These are phyloP conservation scores for Penicillium fuscoglaucum DNA, from an alignment of 2,329 filamentous ascomycete genomes.

Conservation along the genomic window DNA sequence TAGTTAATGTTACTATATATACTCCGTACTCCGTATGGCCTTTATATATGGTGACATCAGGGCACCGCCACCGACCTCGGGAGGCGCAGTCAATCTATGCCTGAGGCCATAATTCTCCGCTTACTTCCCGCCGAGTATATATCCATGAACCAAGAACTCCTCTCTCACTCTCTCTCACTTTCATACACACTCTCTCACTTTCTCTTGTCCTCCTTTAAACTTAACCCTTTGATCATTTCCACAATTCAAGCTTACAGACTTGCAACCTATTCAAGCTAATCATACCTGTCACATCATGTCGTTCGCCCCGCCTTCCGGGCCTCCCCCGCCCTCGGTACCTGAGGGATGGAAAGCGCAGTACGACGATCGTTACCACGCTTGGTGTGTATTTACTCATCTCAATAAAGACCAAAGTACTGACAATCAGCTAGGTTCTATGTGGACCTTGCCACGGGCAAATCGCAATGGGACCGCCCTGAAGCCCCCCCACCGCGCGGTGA, in stretches of 20 bases:
- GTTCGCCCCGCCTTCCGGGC: slow-evolving; percentile 47
- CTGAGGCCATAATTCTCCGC: slow-evolving; percentile 9
- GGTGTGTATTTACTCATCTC: slow-evolving; percentile 47
- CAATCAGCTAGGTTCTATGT: slow-evolving; percentile 73
- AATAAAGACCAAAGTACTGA: not conserved
- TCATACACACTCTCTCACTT: not conserved
- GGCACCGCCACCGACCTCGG: slow-evolving; percentile 20
- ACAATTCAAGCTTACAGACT: not conserved
- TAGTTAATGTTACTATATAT: too few species aligned
- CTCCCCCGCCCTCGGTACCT: slow-evolving; percentile 63
- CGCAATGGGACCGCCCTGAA: slow-evolving; percentile 85
- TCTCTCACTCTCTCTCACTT: too few species aligned
- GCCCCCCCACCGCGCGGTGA: slow-evolving; percentile 56
- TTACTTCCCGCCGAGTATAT: slow-evolving; percentile 2
- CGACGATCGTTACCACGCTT: slow-evolving; percentile 87
- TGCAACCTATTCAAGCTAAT: not conserved
- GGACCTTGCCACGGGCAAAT: slow-evolving; percentile 82
- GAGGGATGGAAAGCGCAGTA: slow-evolving; percentile 84
- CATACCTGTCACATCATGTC: slow-evolving; percentile 29
- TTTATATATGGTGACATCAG: slow-evolving; percentile 8
- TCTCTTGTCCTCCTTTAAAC: not conserved
- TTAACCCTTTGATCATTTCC: not conserved
- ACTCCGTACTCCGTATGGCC: too few species aligned
- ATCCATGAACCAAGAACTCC: not conserved
- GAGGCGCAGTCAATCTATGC: slow-evolving; percentile 12